Base-by-base conservation (phyloP, 2,329 filamentous ascomycete species). In the Furcasterigmium furcatum region DNA sequence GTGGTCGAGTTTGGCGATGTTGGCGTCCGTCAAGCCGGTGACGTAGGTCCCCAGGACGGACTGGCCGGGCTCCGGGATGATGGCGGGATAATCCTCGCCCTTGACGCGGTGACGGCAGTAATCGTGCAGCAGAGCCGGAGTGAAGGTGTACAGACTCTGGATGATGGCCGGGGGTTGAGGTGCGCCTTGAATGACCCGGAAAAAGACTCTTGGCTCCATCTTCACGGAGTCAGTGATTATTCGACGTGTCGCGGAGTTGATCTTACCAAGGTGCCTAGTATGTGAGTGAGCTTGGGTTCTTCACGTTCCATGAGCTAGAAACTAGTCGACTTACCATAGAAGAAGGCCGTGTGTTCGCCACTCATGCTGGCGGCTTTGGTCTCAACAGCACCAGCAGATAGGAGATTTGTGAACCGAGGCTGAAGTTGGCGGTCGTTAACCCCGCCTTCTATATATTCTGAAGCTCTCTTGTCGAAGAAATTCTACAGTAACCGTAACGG, bases 201-300 rank as follows among this genome's bases (percentile, higher is more conserved):
- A 86, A 55, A 97, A 89, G 57, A 97, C 84, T 58, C 87, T 81
- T 0, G 87, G 82, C n/a, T 85, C 87, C 91, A 96, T 96, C 70
- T 72, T 22, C 21, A n/a, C n/a, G n/a, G n/a, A n/a, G n/a, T n/a
- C n/a, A n/a, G n/a, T n/a, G n/a, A n/a, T n/a, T n/a, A n/a, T n/a
- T n/a, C n/a, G n/a, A n/a, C n/a, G n/a, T n/a, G n/a, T n/a, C n/a
- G n/a, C n/a, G n/a, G n/a, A n/a, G n/a, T n/a, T n/a, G n/a, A n/a
- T n/a, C 24, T 34, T 58, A 69, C 66, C 58, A 70, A 52, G 24
- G 66, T 69, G 47, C 66, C 67, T 62, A n/a, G n/a, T n/a, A n/a
- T n/a, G 32, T 5, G 9, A 4, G 4, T 30, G 39, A 41, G 42
- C 50, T 41, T 52, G 44, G 9, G 4, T 18, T 14, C 24, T 20